A percentile compares a stretch with the other conserved stretches of the same genome.
Conservation (phyloP, 2,329 filamentous ascomycete genomes). For the Stagonosporopsis cucurbitacearum region DNA sequence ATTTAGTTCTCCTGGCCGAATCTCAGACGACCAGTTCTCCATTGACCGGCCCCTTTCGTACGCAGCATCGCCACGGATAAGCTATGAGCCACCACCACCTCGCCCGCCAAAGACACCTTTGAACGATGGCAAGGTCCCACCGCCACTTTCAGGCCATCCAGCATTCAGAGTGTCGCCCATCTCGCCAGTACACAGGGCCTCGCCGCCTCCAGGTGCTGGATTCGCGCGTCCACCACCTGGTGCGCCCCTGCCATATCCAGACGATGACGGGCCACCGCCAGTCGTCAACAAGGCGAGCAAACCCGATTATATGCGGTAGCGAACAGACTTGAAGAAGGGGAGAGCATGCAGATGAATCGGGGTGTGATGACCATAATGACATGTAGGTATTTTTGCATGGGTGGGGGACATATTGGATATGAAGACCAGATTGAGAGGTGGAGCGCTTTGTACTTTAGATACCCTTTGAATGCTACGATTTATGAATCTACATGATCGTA, state of each 20-base stretch:
- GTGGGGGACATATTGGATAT: not conserved
- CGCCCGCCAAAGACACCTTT: slow-evolving; percentile 51
- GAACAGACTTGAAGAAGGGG: not conserved
- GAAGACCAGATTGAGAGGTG: not conserved
- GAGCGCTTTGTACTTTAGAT: slow-evolving; percentile 16
- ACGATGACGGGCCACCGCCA: slow-evolving; percentile 81
- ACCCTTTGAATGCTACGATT: not conserved
- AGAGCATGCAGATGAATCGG: not conserved
- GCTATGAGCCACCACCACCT: slow-evolving; percentile 47
- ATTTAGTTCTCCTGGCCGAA: slow-evolving; percentile 63
- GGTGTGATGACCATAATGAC: slow-evolving; percentile 11
- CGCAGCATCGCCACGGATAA: slow-evolving; percentile 36
- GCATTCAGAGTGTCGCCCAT: slow-evolving; percentile 9
- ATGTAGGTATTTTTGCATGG: not conserved
- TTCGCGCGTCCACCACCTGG: slow-evolving; percentile 43
- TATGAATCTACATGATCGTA: no score
- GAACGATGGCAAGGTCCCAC: slow-evolving; percentile 31
- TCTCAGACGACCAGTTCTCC: slow-evolving; percentile 42
- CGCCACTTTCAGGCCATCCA: slow-evolving; percentile 17
- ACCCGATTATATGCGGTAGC: slow-evolving; percentile 64
- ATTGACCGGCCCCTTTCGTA: slow-evolving; percentile 29
- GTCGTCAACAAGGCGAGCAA: slow-evolving; percentile 85
- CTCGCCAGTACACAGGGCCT: slow-evolving; percentile 19
- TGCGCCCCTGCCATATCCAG: slow-evolving; percentile 74
- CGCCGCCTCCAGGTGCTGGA: slow-evolving; percentile 34